Base-by-base conservation (phyloP, 2,329 filamentous ascomycete genomes). In the Xylariaceae sp. region DNA sequence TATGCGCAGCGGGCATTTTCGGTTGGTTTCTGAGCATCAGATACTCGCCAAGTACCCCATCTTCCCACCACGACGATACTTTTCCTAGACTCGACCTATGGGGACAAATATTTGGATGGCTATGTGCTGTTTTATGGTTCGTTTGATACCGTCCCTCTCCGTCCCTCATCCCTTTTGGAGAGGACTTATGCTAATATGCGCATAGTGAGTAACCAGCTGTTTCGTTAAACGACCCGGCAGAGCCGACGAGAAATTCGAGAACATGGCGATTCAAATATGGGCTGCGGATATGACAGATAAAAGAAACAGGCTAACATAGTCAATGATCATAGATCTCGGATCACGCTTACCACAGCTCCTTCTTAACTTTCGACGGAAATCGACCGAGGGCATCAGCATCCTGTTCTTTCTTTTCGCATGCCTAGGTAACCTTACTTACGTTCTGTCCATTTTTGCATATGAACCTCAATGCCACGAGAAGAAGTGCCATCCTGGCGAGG, bases 401-500 rank as follows among this genome's bases (percentile, higher is more conserved):
- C 78, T 97, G 11, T 99, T 97, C 71, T 97, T 97, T 73, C 75
- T 97, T 18, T 97, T 99, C 66, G 94, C 94, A 5, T 97, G 92
- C 65, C 82, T 97, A 6, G 94, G 94, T 2, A 99, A 99, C 67
- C 69, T 96, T 57, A 96, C 91, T 0, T 97, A 95, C 63, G 91
- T 96, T 15, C 74, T 96, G 35, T 91, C 86, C 35, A 97, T 99
- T 59, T 78, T 97, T 56, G 91, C 90, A 1, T 97, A 90, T 63
- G 89, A 91, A 51, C 89, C 91, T 0, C 73, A 79, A 30, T 95
- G 89, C 56, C 66, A 65, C 30, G 64, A 64, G 22, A 59, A 71
- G 57, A 51, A 67, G 12, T 96, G 91, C 70, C 67, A 66, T 22
- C 71, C 76, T 0, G 87, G 84, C 0, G 89, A 95, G 69, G 80